Evolutionary conservation across 306 rosid genomes (phyloP).

Genomic region (Prunus davidiana): DNA sequence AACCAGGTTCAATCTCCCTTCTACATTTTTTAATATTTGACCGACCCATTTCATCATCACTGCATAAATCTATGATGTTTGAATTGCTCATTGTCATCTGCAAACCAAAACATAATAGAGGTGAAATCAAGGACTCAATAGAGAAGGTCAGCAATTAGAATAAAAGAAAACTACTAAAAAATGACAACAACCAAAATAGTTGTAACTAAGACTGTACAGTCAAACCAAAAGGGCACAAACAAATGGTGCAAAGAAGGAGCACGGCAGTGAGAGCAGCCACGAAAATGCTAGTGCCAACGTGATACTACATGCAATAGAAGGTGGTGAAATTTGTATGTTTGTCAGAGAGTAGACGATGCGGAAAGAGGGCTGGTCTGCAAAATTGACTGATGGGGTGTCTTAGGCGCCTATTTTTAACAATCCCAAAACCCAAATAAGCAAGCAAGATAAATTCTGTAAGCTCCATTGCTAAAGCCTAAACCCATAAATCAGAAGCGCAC

Average conservation of each 20-base stretch:
- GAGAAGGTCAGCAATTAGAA: not conserved
- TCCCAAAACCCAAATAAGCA: not conserved
- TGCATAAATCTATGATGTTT: constrained; percentile 58
- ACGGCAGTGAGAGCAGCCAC: not conserved
- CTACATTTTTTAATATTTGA: constrained; percentile 12
- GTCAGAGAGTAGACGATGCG: not conserved
- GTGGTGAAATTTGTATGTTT: not conserved
- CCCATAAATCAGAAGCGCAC: not conserved
- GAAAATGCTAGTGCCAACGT: not conserved
- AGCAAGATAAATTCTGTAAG: not conserved
- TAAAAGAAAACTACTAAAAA: not conserved
- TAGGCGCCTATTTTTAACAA: not conserved
- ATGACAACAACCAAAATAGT: not conserved
- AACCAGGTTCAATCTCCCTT: constrained; percentile 17
- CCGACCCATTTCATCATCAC: constrained; percentile 35
- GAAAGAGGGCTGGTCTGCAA: not conserved
- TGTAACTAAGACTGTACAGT: not conserved
- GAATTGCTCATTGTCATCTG: constrained; percentile 3
- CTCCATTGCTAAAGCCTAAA: not conserved
- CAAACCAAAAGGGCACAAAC: not conserved
- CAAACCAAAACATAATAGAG: not conserved
- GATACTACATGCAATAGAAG: not conserved
- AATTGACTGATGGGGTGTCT: not conserved
- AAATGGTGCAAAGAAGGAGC: not conserved
- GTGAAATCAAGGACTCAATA: not conserved